These are phyloP conservation scores for Parietichytrium sp. DNA, from an alignment of 108 stramenopile genomes.

Conservation along the genomic window DNA sequence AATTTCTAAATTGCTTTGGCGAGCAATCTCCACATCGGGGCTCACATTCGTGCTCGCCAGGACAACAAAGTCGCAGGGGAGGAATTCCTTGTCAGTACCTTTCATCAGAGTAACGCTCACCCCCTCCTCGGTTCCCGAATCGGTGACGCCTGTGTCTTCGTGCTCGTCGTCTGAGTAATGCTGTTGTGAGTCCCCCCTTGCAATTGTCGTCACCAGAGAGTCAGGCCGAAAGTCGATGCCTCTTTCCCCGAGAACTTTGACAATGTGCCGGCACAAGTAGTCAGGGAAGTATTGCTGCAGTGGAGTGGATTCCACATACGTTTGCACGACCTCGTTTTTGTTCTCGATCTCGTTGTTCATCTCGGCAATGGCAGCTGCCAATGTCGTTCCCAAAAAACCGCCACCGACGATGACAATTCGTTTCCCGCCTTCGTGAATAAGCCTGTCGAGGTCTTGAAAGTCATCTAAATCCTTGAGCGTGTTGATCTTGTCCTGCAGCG, in stretches of 20 bases:
- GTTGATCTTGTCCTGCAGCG: constrained; percentile 18
- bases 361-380: neutral
- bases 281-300: constrained; percentile 29
- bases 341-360: neutral
- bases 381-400: neutral
- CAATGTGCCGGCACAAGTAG: neutral
- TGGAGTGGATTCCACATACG: constrained; percentile 3
- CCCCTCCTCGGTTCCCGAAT: neutral
- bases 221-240: neutral
- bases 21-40: constrained; percentile 23
- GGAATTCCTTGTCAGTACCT: neutral
- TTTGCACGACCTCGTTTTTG: neutral
- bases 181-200: neutral
- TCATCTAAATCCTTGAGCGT: neutral
- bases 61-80: constrained; percentile 7
- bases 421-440: neutral
- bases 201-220: neutral
- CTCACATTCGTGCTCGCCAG: constrained; percentile 23
- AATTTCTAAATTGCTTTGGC: neutral
- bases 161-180: neutral
- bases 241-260: neutral
- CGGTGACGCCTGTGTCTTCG: neutral
- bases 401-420: neutral
- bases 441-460: constrained; percentile 15
- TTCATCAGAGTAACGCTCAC: constrained; percentile 14